Base-by-base conservation (phyloP, 164 flowering plant species). In the Pachysandra terminalis region DNA sequence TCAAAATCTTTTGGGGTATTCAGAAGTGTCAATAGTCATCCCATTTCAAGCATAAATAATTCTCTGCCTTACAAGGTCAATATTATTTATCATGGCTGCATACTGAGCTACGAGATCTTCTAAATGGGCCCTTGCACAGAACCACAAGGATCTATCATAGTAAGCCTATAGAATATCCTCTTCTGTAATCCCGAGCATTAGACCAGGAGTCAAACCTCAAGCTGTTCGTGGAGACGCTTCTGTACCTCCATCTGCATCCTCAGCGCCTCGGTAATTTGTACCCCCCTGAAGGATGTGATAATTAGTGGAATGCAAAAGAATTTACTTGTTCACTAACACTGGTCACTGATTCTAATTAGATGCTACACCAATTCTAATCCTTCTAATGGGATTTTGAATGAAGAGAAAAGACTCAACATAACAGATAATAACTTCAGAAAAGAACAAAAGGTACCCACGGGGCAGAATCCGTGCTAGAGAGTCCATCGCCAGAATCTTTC, bases 191-290 rank as follows among this genome's bases (percentile, higher is more conserved):
- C 53, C 24, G 19, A 53, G 37, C 49, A 45, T 63, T 17, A n/a
- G 21, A 24, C 24, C 9, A 13, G 24, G 7, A 35, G 66, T 6
- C 74, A 71, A 59, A 83, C 90, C 90, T 86, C 90, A 61, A 86
- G 85, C 79, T 86, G 90, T 76, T 86, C 90, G 59, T 84, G 87
- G 19, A 86, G 88, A 61, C 90, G 86, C 75, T 84, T 86, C 70
- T 86, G 90, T 72, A 86, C 88, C 73, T 86, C 88, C 88, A 86
- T 86, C 71, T 86, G 90, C 85, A 86, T 77, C 81, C 79, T 80
- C 57, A 86, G 67, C 19, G 88, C 85, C 61, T 86, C 90, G 49
- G 80, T 81, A 56, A 86, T 84, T 77, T 86, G 90, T 55, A 79
- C 54, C 19, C 88, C 88, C 64, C 90, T 84, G 83, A 53, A 71